These are phyloP conservation scores for Kokia cookei DNA, from an alignment of 441 rosid genomes.

Conservation along the genomic window DNA sequence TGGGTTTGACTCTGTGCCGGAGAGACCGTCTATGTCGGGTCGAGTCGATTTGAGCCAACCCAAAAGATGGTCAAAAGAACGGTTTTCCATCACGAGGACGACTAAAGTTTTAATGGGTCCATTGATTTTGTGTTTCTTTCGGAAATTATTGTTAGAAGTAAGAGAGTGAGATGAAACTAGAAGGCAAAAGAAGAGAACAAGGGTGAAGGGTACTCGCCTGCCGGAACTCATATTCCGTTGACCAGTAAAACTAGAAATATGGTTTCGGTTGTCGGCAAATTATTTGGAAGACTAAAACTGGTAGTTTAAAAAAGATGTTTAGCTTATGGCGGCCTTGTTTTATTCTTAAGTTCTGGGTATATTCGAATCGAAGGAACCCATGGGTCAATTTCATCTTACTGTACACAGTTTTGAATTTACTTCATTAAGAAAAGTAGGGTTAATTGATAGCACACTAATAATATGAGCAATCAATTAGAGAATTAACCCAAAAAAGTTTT, in stretches of 20 bases:
- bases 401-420: no score
- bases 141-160: constrained; percentile 17
- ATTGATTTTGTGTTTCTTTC: constrained; percentile 36
- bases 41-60: constrained; percentile 90
- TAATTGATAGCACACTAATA: no score
- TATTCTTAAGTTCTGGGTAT: no score
- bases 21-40: constrained; percentile 81
- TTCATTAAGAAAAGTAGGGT: no score
- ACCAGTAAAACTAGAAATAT: background rate
- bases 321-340: no score
- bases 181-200: constrained; percentile 38
- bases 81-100: constrained; percentile 88
- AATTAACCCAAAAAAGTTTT: no score
- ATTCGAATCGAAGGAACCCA: no score
- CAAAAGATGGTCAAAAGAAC: constrained; percentile 87
- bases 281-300: no score
- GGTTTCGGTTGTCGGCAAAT: background rate
- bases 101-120: constrained; percentile 91
- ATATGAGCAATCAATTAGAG: no score
- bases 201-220: constrained; percentile 28
- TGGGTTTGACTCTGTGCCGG: constrained; percentile 64
- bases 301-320: no score
- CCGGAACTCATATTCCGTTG: constrained; percentile 41
- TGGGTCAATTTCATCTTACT: no score
- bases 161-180: constrained; percentile 48